Conservation (phyloP, 306 rosid genomes). For the Prunus dulcis region DNA sequence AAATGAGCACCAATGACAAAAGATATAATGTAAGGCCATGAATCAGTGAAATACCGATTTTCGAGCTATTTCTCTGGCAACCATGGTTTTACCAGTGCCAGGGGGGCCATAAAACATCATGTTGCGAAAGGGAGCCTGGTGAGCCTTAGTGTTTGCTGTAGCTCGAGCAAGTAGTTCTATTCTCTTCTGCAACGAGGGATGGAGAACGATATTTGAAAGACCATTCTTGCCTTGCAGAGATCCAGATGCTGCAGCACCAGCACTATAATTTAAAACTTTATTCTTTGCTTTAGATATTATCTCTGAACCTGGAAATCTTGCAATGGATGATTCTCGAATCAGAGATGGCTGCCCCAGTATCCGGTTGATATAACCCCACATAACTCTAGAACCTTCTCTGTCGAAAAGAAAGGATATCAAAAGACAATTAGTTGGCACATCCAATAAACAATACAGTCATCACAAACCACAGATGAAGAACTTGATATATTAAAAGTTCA, state of each 20-base stretch:
- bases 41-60: slow-evolving; percentile 60
- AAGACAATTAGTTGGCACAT: slow-evolving; percentile 26
- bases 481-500: neutral
- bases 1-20: neutral
- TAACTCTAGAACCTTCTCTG: slow-evolving; percentile 96
- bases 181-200: slow-evolving; percentile 83
- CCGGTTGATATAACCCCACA: slow-evolving; percentile 95
- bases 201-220: slow-evolving; percentile 75
- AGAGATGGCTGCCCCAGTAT: slow-evolving; percentile 97
- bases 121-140: slow-evolving; percentile 96
- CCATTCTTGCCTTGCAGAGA: slow-evolving; percentile 47
- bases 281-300: slow-evolving; percentile 62
- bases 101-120: slow-evolving; percentile 99
- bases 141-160: slow-evolving; percentile 86
- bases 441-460: neutral
- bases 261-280: slow-evolving; percentile 48
- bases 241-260: slow-evolving; percentile 44
- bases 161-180: slow-evolving; percentile 91
- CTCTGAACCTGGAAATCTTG: slow-evolving; percentile 79
- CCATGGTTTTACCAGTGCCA: slow-evolving; percentile 99
- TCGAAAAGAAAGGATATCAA: slow-evolving; percentile 15
- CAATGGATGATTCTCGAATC: slow-evolving; percentile 92
- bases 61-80: slow-evolving; percentile 93
- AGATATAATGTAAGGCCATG: neutral
- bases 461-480: neutral